Evolutionary conservation across 2,329 filamentous ascomycete species (phyloP).

Genomic region (Colletotrichum simmondsii): DNA sequence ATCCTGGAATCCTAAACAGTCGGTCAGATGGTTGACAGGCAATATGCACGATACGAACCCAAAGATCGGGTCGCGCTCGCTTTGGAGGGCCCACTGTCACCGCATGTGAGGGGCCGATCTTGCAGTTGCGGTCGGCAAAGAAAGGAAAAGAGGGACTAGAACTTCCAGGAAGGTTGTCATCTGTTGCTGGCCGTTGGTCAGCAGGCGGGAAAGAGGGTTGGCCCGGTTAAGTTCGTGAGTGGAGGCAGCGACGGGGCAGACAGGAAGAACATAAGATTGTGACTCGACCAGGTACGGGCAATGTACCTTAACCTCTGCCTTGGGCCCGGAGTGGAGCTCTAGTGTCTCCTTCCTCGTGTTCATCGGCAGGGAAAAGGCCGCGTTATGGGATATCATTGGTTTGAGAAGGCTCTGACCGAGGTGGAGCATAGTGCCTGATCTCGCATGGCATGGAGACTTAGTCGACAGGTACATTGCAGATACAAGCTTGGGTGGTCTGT

Average conservation of each 20-base stretch:
- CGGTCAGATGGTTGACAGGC: constrained; percentile 9
- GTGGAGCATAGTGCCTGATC: constrained; percentile 33
- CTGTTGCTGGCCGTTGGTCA: not conserved
- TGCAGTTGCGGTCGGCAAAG: not conserved
- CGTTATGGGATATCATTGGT: constrained; percentile 11
- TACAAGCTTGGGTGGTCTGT: not conserved
- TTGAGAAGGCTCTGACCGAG: constrained; percentile 19
- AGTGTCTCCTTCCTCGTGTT: constrained; percentile 6
- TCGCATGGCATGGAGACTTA: constrained; percentile 22
- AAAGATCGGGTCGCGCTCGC: constrained; percentile 17
- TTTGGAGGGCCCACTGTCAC: not conserved
- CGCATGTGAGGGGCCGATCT: constrained; percentile 2
- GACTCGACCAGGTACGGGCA: not conserved
- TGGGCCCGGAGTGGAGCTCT: not conserved
- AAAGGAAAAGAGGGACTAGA: not conserved
- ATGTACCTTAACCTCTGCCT: not conserved
- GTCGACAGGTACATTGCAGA: not conserved
- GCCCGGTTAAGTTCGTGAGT: not conserved
- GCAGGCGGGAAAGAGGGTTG: not conserved
- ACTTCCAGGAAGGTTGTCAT: not conserved
- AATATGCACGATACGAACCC: constrained; percentile 17
- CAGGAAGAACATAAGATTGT: not conserved
- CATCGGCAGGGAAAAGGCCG: not conserved
- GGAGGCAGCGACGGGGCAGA: not conserved
- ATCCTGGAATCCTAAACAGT: not conserved